Percentiles rank a stretch among this genome's conserved stretches.
These are phyloP conservation scores for Tuber indicum DNA, from an alignment of 495 filamentous ascomycete species.

Conservation along the genomic window DNA sequence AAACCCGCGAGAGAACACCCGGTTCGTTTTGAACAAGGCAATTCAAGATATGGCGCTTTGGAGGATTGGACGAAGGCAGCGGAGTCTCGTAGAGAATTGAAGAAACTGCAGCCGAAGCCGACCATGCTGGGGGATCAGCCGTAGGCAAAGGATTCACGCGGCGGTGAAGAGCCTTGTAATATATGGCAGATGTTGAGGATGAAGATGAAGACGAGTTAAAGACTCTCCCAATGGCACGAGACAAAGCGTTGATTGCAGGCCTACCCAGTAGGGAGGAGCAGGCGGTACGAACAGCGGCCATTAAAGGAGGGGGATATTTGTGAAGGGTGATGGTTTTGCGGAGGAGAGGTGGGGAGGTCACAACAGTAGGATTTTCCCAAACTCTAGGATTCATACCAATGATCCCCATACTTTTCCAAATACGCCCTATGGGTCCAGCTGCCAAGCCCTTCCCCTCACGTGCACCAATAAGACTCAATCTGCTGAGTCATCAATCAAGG, in stretches of 20 bases:
- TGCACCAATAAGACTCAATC: neutral
- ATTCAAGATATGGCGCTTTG: slow-evolving; percentile 92
- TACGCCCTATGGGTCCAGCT: neutral
- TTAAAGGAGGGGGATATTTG: neutral
- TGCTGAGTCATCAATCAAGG: neutral
- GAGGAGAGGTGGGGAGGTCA: neutral
- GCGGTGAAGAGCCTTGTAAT: slow-evolving; percentile 95
- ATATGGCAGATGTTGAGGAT: slow-evolving; percentile 79
- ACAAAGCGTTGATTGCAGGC: neutral
- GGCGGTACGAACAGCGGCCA: neutral
- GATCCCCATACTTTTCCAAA: neutral
- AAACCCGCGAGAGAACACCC: slow-evolving; percentile 90
- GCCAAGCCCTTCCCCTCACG: neutral
- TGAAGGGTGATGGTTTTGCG: neutral
- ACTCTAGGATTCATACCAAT: neutral
- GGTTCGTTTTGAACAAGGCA: slow-evolving; percentile 99
- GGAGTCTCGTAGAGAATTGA: slow-evolving; percentile 99
- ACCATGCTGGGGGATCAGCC: slow-evolving; percentile 74
- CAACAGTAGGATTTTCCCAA: neutral
- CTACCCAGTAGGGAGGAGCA: neutral
- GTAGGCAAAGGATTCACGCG: slow-evolving; percentile 76
- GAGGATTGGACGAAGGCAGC: slow-evolving; percentile 68
- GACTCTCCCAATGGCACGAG: slow-evolving; percentile 4
- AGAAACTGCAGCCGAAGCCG: slow-evolving; percentile 88
- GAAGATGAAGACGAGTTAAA: slow-evolving; percentile 43